phyloP scores from a whole-genome alignment of 352 stramenopile genomes.

The Pythium oligandrum region DNA sequence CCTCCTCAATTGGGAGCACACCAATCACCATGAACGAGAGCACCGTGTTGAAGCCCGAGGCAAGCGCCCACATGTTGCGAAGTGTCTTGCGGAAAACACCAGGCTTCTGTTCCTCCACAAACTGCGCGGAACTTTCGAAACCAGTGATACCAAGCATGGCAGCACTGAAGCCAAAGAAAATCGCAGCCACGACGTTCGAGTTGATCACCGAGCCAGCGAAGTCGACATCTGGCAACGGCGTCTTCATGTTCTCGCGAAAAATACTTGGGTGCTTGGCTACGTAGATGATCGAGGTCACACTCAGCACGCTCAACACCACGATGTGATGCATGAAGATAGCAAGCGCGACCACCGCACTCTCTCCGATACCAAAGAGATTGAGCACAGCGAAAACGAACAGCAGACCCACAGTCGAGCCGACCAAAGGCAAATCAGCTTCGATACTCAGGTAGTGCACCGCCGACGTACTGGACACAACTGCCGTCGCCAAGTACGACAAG shows the following conservation, averaged over 20 bases:
- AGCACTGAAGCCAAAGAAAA: conserved; percentile 71
- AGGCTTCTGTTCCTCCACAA: conserved; percentile 78
- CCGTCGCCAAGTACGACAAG: conserved; percentile 96
- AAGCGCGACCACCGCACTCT: conserved; percentile 75
- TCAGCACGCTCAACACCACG: conserved; percentile 49
- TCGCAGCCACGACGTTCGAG: conserved; percentile 32
- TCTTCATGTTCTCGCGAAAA: conserved; percentile 61
- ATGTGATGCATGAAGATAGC: conserved; percentile 84
- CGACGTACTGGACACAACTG: conserved; percentile 83
- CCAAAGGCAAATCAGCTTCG: not conserved
- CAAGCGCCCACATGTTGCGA: conserved; percentile 71
- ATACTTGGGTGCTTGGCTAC: conserved; percentile 43
- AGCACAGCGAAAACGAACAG: conserved; percentile 60
- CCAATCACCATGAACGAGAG: conserved; percentile 59
- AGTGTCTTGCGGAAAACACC: conserved; percentile 80
- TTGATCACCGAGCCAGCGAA: conserved; percentile 38
- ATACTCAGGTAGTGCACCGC: conserved; percentile 72
- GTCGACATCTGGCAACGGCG: conserved; percentile 46
- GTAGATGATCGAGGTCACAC: conserved; percentile 45
- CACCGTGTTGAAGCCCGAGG: conserved; percentile 81
- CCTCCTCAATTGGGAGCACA: conserved; percentile 67
- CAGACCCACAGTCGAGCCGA: not conserved
- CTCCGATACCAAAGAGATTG: conserved; percentile 61
- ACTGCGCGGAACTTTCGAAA: conserved; percentile 86
- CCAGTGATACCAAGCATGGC: conserved; percentile 87